These are phyloP conservation scores for Trichoderma polysporum DNA, from an alignment of 2,329 filamentous ascomycete genomes.

Conservation along the genomic window DNA sequence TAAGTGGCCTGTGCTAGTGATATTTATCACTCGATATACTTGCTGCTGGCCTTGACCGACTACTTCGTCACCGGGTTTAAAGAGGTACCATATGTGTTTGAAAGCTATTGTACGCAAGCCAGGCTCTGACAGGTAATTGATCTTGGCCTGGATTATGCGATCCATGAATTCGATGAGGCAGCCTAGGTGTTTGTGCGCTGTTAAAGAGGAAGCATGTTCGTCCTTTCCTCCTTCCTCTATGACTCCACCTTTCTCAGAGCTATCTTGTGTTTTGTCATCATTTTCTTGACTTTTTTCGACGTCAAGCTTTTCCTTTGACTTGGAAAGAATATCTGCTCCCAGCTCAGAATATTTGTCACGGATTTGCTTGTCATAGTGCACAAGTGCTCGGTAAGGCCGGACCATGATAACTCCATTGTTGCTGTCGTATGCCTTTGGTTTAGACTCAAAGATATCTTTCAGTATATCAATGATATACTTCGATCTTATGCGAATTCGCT, in stretches of 20 bases:
- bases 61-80: constrained; percentile 29
- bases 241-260: not conserved
- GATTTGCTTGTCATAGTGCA: constrained; percentile 14
- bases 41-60: constrained; percentile 24
- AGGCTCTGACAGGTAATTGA: not conserved
- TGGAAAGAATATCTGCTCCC: not conserved
- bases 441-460: not conserved
- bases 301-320: not conserved
- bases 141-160: not conserved
- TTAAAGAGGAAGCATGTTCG: not conserved
- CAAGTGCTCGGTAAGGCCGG: constrained; percentile 15
- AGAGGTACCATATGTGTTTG: constrained; percentile 33
- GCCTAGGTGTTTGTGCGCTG: constrained; percentile 10
- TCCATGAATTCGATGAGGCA: constrained; percentile 21
- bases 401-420: constrained; percentile 7
- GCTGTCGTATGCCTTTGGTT: not conserved
- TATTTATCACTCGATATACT: constrained; percentile 28
- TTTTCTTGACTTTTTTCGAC: not conserved
- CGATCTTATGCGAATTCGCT: constrained; percentile 22
- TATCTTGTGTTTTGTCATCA: not conserved
- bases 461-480: constrained; percentile 4
- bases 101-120: constrained; percentile 22
- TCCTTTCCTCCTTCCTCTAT: not conserved
- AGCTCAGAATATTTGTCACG: not conserved
- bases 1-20: constrained; percentile 15